Evolutionary conservation across 768 basidiomycete species (phyloP), one percentile per base, ranked within the genome.

Genomic region (Boletus edulis): DNA sequence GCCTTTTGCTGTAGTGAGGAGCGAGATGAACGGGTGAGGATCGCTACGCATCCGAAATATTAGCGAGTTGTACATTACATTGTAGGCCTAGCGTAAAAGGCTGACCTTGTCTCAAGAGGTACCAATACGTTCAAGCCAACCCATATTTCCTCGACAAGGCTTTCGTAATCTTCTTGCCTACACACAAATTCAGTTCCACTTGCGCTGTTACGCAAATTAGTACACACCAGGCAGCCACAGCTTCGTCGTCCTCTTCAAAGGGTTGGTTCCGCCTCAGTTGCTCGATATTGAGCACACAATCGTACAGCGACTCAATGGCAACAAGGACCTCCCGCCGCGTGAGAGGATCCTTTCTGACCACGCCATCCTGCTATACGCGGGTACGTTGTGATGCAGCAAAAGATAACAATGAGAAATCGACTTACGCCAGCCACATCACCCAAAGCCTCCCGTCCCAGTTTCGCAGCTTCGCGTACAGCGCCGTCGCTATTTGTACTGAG

Each of bases 1-100:
- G 53, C 97, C 97, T 72, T 99, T 99, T 62, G 82, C 82, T 5
- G 91, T 87, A 18, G 80, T 81, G 46, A 99, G 80, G 34, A 99
- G 79, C 3, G 95, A 94, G 61, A 99, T 86, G 75, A 99, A 98
- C 3, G 97, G 97, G 74, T 99, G 97, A 3, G 96, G 96, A 58
- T 89, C 81, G 68, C 95, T 95, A 51, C 39, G 46, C 8, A 31
- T 40, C 34, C n/a, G 47, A 40, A 48, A 27, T 2, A 27, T 56
- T 9, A 64, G 49, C 31, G 12, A 22, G 10, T n/a, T 46, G 46
- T 24, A 17, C 5, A 24, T 44, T 20, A 14, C 6, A 49, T 27
- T 3, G 18, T 32, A 13, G 24, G 9, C n/a, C 20, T 31, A 15
- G 13, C 6, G 18, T 0, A 39, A 29, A 29, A 39, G 1, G 58